Percentiles rank a stretch among this genome's conserved stretches.
phyloP scores from a whole-genome alignment of 495 filamentous ascomycete genomes.

The Daldinia concentrica region DNA sequence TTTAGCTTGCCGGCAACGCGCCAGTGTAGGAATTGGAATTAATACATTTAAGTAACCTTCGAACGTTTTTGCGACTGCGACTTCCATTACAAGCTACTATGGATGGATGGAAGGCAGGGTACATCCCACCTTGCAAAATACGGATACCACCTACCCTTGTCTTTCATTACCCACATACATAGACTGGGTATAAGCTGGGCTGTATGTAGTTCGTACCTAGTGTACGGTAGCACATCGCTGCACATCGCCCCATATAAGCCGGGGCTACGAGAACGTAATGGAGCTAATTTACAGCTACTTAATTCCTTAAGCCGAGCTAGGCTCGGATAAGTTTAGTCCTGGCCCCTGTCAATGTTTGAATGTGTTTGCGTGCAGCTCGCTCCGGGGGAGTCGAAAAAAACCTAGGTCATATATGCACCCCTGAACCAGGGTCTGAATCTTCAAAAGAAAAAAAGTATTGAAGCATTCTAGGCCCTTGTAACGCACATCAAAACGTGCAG shows the following conservation, averaged over 20 bases:
- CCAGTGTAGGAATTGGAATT: conserved; percentile 19
- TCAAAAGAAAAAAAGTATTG: conserved; percentile 4
- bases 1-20: conserved; percentile 28
- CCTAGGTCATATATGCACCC: too few relatives aligned
- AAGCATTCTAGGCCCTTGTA: conserved; percentile 10
- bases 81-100: conserved; percentile 14
- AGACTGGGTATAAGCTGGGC: not conserved
- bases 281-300: conserved; percentile 25
- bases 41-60: conserved; percentile 7
- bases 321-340: conserved; percentile 12
- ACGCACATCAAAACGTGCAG: not conserved
- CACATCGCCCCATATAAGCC: conserved; percentile 28
- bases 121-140: conserved; percentile 14
- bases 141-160: conserved; percentile 4
- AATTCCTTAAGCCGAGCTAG: conserved; percentile 12
- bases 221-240: not conserved
- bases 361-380: conserved; percentile 8
- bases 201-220: conserved; percentile 7
- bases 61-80: conserved; percentile 32
- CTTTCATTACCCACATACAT: not conserved
- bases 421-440: conserved; percentile 33
- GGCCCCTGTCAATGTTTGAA: conserved; percentile 13
- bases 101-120: conserved; percentile 16
- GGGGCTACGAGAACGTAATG: conserved; percentile 16
- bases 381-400: conserved; percentile 6